phyloP scores from a whole-genome alignment of 1,284 basidiomycete species.

The Ustilago lituana region DNA sequence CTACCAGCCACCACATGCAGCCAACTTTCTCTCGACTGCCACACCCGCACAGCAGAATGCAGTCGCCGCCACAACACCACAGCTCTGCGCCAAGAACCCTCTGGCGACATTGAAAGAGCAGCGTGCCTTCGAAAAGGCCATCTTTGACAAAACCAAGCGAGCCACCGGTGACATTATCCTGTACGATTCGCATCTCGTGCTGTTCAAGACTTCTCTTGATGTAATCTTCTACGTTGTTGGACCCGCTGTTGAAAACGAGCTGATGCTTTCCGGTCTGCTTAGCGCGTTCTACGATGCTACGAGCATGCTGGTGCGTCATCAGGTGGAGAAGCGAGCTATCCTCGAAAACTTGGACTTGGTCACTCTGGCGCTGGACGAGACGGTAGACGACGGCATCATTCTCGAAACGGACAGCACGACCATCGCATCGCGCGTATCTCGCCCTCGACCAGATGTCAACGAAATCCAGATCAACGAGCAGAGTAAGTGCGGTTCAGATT shows the following conservation, averaged over 20 bases:
- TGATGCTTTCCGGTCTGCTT: conserved; percentile 89
- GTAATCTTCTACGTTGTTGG: conserved; percentile 94
- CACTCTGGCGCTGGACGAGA: conserved; percentile 92
- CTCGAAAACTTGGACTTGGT: conserved; percentile 95
- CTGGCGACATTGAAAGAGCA: conserved; percentile 87
- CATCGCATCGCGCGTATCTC: conserved; percentile 91
- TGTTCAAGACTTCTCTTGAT: conserved; percentile 93
- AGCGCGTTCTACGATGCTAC: conserved; percentile 86
- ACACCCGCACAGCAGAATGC: conserved; percentile 54
- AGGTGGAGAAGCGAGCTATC: conserved; percentile 93
- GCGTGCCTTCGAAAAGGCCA: conserved; percentile 90
- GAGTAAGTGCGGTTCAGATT: no score
- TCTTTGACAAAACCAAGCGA: conserved; percentile 80
- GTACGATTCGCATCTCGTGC: conserved; percentile 87
- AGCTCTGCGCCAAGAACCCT: conserved; percentile 70
- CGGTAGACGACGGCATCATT: conserved; percentile 96
- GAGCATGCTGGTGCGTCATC: conserved; percentile 79
- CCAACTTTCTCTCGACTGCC: conserved; percentile 34
- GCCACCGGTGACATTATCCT: conserved; percentile 81
- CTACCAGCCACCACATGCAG: conserved; percentile 79
- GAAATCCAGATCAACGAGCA: conserved; percentile 99
- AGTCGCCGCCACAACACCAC: conserved; percentile 37
- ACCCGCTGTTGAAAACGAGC: conserved; percentile 87
- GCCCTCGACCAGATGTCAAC: conserved; percentile 88
- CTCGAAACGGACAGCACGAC: conserved; percentile 95